Evolutionary conservation across 192 early-diverging fungal species (phyloP).

Genomic region (Backusella mclennaniae): DNA sequence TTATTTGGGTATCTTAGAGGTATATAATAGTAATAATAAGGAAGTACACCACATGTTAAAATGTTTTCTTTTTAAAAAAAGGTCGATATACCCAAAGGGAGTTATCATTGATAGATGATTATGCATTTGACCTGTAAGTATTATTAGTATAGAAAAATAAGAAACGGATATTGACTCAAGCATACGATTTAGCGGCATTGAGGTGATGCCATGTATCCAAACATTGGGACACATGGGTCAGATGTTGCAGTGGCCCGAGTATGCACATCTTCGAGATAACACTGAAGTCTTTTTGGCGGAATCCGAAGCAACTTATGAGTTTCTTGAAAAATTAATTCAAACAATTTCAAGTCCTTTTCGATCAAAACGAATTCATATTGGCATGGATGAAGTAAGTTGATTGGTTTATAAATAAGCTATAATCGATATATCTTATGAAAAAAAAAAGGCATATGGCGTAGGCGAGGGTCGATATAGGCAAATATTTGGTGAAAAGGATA

Average conservation of each 20-base stretch:
- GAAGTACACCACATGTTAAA: background rate
- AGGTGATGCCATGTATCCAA: slow-evolving; percentile 88
- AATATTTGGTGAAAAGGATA: slow-evolving; percentile 73
- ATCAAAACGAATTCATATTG: slow-evolving; percentile 82
- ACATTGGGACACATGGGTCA: slow-evolving; percentile 89
- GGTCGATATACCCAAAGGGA: slow-evolving; percentile 74
- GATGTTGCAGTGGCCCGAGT: slow-evolving; percentile 87
- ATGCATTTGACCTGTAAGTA: slow-evolving; percentile 58
- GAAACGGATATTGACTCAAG: background rate
- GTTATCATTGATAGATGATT: slow-evolving; percentile 71
- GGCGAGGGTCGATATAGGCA: slow-evolving; percentile 81
- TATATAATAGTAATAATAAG: background rate
- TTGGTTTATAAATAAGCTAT: background rate
- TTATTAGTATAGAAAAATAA: background rate
- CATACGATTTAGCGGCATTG: slow-evolving; percentile 60
- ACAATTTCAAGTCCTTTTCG: slow-evolving; percentile 64
- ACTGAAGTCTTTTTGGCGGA: slow-evolving; percentile 73
- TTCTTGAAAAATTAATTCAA: slow-evolving; percentile 73
- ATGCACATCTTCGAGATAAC: slow-evolving; percentile 73
- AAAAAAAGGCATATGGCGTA: slow-evolving; percentile 62
- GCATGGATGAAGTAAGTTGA: slow-evolving; percentile 74
- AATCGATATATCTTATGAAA: slow-evolving; percentile 5
- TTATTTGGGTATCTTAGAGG: slow-evolving; percentile 76
- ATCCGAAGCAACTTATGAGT: slow-evolving; percentile 74
- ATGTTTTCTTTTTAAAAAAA: background rate